Evolutionary conservation across 768 basidiomycete genomes (phyloP), one percentile per base, ranked within the genome.

Genomic region (Panaeolus cyanescens): DNA sequence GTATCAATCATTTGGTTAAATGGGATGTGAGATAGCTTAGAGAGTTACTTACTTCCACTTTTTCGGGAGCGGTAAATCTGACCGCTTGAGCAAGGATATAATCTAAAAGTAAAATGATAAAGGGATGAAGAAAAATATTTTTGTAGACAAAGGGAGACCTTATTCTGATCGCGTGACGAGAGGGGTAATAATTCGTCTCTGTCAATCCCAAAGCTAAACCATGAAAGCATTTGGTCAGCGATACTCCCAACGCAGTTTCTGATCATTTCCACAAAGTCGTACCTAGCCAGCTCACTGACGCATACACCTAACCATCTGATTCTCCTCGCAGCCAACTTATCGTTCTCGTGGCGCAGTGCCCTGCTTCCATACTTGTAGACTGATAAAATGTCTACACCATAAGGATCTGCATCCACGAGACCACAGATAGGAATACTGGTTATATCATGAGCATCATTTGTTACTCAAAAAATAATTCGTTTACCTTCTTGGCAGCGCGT

Each of bases 371-470:
- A 85, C 62, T 85, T 91, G 76, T 94, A 98, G 8, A 92, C 90
- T 0, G 91, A 90, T 12, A 95, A 83, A 63, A 99, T 98, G 63
- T 96, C 94, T 40, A 99, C 71, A 1, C 97, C 97, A 71, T 92
- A 92, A 0, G 96, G 89, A 71, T 99, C 97, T 0, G 85, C 90
- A 68, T 99, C 97, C 5, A 99, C 91, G 33, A 99, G 74, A 1
- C 83, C 89, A 56, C 91, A 71, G 53, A 98, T 82, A 0, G 92
- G 92, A 33, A 92, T 78, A 5, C 96, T 97, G 67, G 57, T 17
- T 50, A 32, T 13, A 28, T 13, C n/a, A 13, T 53, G 20, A 42
- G 17, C 32, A 58, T 2, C 15, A 17, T 22, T 61, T 32, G n/a
- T 12, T 6, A 25, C 25, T 34, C 30, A 33, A 10, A 25, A 32